A percentile compares a stretch with the other conserved stretches of the same genome.
phyloP scores from a whole-genome alignment of 73 alveolate genomes.

The Loxodes magnus region DNA sequence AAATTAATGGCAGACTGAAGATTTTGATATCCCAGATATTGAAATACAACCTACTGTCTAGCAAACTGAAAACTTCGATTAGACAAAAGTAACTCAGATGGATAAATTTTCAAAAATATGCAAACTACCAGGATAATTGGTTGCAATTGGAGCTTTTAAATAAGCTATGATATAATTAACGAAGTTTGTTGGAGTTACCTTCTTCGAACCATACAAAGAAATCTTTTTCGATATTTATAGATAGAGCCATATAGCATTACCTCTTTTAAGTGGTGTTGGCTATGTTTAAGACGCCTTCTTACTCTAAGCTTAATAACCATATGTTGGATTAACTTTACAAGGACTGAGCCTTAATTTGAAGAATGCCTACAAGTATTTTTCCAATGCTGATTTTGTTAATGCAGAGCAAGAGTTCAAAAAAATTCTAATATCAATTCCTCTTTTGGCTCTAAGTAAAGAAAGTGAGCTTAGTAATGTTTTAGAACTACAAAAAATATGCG shows the following conservation, averaged over 20 bases:
- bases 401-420: background rate
- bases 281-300: background rate
- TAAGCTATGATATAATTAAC: constrained; percentile 2
- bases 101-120: constrained; percentile 1
- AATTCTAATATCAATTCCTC: background rate
- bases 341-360: background rate
- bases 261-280: constrained; percentile 1
- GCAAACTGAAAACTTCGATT: background rate
- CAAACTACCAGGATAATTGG: constrained; percentile 15
- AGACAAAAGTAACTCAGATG: background rate
- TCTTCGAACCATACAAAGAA: constrained; percentile 2
- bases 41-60: background rate
- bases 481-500: constrained; percentile 8
- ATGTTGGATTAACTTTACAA: background rate
- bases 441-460: background rate
- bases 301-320: background rate
- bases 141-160: constrained; percentile 9
- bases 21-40: constrained; percentile 10
- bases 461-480: constrained; percentile 3
- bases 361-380: background rate
- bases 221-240: background rate
- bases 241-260: constrained; percentile 5
- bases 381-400: constrained; percentile 4
- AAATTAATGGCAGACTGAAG: background rate
- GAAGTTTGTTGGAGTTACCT: background rate